Evolutionary conservation across 83 land plant genomes (phyloP), one percentile per base, ranked within the genome.

Genomic region (Thuja plicata): DNA sequence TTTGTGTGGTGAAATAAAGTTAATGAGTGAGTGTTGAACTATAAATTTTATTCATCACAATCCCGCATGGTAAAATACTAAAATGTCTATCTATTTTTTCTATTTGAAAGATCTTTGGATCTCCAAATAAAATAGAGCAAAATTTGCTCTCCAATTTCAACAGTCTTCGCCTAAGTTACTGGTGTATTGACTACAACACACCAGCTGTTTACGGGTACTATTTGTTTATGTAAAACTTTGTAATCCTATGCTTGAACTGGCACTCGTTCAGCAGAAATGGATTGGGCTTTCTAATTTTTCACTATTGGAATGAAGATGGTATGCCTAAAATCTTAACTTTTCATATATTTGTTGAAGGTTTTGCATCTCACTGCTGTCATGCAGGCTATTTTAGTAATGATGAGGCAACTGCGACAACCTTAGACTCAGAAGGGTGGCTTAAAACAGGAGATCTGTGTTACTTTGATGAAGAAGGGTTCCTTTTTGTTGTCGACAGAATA

Each of bases 381-480:
- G 84, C 92, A 96, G 97, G 96, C 38, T 96, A 95, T 89, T 89
- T 93, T 19, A 88, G 89, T 45, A 84, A 95, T 78, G 92, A 88
- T 1, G 92, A 89, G 50, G 95, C 95, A 37, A 95, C 96, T 60
- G 90, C 91, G 35, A 71, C 91, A 74, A 91, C 95, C 13, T 84
- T 96, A 16, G 92, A 91, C 78, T 87, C 89, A 38, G 94, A 96
- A 16, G 97, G 97, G 30, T 96, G 97, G 97, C 85, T 96, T 12
- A 94, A 92, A 74, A 96, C 97, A 27, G 97, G 97, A 6, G 97
- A 96, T 89, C 84, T 96, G 60, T 95, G 94, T 48, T 94, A 92
- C 88, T 88, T 96, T 74, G 95, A 96, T 81, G 84, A 88, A 1
- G 90, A 95, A 40, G 97, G 96, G 4, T 91, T 87, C 80, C 90